Conservation (phyloP, 129 eudicot species). For the Ambrosia trifida region DNA sequence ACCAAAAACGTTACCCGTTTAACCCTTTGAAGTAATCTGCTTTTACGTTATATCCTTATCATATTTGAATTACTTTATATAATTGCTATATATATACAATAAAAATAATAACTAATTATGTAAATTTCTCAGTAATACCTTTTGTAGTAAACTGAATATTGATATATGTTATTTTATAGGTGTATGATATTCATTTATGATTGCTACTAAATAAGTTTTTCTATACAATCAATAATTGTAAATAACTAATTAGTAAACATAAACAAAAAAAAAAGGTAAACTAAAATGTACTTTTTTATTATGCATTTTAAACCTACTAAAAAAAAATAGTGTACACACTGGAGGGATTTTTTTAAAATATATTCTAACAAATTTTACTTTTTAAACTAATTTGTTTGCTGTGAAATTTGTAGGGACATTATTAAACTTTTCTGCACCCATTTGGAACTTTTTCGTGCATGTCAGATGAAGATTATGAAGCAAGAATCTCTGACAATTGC, state of each 20-base stretch:
- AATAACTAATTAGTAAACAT: not conserved
- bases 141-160: not conserved
- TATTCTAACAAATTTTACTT: not conserved
- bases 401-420: slow-evolving; percentile 71
- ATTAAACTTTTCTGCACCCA: slow-evolving; percentile 63
- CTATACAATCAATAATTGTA: not conserved
- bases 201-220: slow-evolving; percentile 1
- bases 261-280: not conserved
- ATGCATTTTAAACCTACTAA: not conserved
- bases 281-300: not conserved
- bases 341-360: not conserved
- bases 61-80: not conserved
- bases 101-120: not conserved
- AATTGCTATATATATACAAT: not conserved
- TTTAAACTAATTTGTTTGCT: not conserved
- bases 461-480: slow-evolving; percentile 68
- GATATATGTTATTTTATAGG: not conserved
- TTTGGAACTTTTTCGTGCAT: slow-evolving; percentile 83
- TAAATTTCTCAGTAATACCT: not conserved
- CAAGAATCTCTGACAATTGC: slow-evolving; percentile 55
- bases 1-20: not conserved
- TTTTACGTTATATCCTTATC: not conserved
- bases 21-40: not conserved
- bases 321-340: not conserved
- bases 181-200: not conserved